These are phyloP conservation scores for Verbena officinalis DNA, from an alignment of 257 asterid species.

Conservation along the genomic window DNA sequence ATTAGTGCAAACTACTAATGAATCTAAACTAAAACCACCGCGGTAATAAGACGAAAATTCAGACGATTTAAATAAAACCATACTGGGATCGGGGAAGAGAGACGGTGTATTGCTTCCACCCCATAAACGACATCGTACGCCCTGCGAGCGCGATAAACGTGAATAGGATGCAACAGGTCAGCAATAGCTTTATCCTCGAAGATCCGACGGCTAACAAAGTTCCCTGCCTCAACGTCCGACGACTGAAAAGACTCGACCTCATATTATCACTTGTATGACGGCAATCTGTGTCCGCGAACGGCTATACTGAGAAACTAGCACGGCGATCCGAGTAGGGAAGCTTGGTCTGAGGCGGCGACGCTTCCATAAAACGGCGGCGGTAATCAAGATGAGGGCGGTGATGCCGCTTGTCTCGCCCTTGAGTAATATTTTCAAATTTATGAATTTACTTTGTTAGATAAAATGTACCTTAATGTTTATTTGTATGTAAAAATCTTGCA, in stretches of 20 bases:
- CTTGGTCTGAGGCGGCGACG: slow-evolving; percentile 20
- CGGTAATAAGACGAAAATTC: slow-evolving; percentile 12
- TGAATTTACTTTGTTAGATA: too few species aligned
- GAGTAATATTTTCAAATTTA: too few species aligned
- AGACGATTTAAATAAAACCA: slow-evolving; percentile 13
- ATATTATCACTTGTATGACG: slow-evolving; percentile 12
- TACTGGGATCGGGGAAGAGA: slow-evolving; percentile 46
- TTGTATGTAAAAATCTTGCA: too few species aligned
- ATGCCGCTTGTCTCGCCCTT: slow-evolving; percentile 32
- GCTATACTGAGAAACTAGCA: slow-evolving; percentile 19
- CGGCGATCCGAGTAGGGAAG: slow-evolving; percentile 33
- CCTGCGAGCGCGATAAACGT: slow-evolving; percentile 50
- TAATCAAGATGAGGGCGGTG: slow-evolving; percentile 28
- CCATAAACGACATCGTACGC: slow-evolving; percentile 55
- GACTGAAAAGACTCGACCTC: slow-evolving; percentile 68
- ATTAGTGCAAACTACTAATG: slow-evolving; percentile 15
- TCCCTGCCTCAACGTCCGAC: slow-evolving; percentile 74
- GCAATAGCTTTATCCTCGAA: slow-evolving; percentile 63
- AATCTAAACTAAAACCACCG: not conserved
- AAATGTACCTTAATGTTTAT: too few species aligned
- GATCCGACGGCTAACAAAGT: slow-evolving; percentile 65
- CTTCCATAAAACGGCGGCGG: slow-evolving; percentile 25
- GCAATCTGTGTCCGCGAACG: slow-evolving; percentile 1
- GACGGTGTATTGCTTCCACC: slow-evolving; percentile 50
- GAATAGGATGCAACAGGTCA: slow-evolving; percentile 49